A percentile compares a stretch with the other conserved stretches of the same genome.
These are phyloP conservation scores for Clonostachys byssicola DNA, from an alignment of 2,329 filamentous ascomycete genomes.

Conservation along the genomic window DNA sequence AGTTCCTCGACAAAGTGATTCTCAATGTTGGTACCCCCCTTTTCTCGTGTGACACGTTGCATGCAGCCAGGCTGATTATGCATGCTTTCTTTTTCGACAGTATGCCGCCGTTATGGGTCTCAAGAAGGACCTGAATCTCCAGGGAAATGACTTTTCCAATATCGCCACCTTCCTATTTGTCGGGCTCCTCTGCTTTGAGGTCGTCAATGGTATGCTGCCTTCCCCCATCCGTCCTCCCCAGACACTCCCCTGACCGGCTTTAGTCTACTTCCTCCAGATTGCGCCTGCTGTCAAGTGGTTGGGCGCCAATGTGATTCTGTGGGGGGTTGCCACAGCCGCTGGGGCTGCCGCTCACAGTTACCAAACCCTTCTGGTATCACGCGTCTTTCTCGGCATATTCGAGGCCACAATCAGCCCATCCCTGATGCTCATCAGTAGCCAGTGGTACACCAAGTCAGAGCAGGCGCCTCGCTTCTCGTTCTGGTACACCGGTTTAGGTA, in stretches of 20 bases:
- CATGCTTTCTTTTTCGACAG: conserved; percentile 21
- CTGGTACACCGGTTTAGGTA: conserved; percentile 57
- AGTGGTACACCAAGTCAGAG: conserved; percentile 60
- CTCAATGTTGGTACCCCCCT: conserved; percentile 44
- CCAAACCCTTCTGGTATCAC: conserved; percentile 44
- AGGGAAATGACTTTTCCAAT: conserved; percentile 58
- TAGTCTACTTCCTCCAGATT: conserved; percentile 54
- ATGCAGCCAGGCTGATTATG: neutral
- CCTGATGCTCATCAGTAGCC: conserved; percentile 55
- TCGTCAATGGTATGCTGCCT: conserved; percentile 45
- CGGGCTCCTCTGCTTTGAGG: conserved; percentile 52
- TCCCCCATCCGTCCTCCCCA: too few species aligned
- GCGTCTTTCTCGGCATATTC: conserved; percentile 57
- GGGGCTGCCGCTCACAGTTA: conserved; percentile 51
- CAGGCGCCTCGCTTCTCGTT: conserved; percentile 55
- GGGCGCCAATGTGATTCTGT: conserved; percentile 51
- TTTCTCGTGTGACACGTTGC: neutral
- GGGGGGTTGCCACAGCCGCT: conserved; percentile 52
- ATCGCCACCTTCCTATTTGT: conserved; percentile 60
- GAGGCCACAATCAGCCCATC: conserved; percentile 57
- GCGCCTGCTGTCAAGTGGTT: conserved; percentile 59
- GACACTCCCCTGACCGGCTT: too few species aligned
- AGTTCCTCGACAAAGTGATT: conserved; percentile 61
- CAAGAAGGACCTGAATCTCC: conserved; percentile 42
- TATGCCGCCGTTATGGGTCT: conserved; percentile 66